Percentiles rank a stretch among this genome's conserved stretches.
These are phyloP conservation scores for Trichoderma sp. DNA, from an alignment of 2,329 filamentous ascomycete genomes.

Conservation along the genomic window DNA sequence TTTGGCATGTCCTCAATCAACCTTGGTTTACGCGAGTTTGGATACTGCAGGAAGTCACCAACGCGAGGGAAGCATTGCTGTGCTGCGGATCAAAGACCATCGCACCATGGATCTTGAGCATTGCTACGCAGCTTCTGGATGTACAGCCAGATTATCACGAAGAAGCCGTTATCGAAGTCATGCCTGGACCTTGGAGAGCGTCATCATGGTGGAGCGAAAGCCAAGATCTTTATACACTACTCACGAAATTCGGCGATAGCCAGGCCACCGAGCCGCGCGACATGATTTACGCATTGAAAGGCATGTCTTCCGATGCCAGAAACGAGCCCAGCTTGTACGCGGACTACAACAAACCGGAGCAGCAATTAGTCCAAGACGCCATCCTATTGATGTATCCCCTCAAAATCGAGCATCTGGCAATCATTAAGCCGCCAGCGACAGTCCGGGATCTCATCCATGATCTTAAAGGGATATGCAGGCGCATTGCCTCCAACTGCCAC, in stretches of 20 bases:
- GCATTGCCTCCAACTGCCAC: background rate
- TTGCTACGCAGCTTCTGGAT: background rate
- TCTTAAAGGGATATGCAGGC: background rate
- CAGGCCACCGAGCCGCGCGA: slow-evolving; percentile 1
- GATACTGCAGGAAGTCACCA: slow-evolving; percentile 6
- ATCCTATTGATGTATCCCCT: background rate
- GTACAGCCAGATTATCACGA: background rate
- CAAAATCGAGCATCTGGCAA: background rate
- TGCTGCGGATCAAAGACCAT: background rate
- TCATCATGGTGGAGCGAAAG: slow-evolving; percentile 20
- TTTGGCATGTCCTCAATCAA: background rate
- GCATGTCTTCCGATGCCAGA: background rate
- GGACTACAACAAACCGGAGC: background rate
- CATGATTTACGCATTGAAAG: slow-evolving; percentile 18
- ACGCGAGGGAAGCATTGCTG: background rate
- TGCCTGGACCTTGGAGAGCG: background rate
- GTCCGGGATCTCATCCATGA: background rate
- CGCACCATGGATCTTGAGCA: background rate
- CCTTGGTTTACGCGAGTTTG: background rate
- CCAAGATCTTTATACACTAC: slow-evolving; percentile 1
- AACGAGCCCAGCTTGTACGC: background rate
- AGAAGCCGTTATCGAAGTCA: slow-evolving; percentile 21
- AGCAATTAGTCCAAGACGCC: background rate
- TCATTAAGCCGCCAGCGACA: background rate
- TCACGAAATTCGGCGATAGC: background rate